These are phyloP conservation scores for Hypoxylon sp. DNA, from an alignment of 2,329 filamentous ascomycete genomes.

Conservation along the genomic window DNA sequence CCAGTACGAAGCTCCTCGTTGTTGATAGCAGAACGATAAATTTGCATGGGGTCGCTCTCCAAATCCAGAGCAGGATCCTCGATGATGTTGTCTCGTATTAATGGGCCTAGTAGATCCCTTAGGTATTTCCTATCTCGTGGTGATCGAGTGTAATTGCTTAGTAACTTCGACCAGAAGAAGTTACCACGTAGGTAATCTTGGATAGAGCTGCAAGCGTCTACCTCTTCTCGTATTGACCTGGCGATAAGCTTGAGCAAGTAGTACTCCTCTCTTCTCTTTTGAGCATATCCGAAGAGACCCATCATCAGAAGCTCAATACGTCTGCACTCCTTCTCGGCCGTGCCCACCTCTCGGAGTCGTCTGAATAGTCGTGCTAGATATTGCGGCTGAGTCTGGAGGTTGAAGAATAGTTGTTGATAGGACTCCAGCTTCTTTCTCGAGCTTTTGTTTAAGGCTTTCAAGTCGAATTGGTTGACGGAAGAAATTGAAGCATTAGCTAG, in stretches of 20 bases:
- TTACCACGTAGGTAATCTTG: constrained; percentile 91
- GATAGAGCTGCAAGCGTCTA: constrained; percentile 76
- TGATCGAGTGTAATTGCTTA: constrained; percentile 88
- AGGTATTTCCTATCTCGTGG: constrained; percentile 93
- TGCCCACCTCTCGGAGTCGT: constrained; percentile 83
- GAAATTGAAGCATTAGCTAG: constrained; percentile 89
- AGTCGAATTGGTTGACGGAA: constrained; percentile 91
- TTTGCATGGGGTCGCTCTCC: constrained; percentile 97
- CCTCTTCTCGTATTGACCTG: constrained; percentile 85
- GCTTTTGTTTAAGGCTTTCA: constrained; percentile 97
- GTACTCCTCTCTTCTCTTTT: constrained; percentile 97
- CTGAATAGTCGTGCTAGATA: constrained; percentile 92
- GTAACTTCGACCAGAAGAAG: constrained; percentile 91
- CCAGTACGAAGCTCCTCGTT: constrained; percentile 97
- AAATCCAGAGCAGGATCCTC: constrained; percentile 91
- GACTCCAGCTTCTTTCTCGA: constrained; percentile 95
- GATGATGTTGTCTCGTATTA: constrained; percentile 92
- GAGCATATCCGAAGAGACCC: constrained; percentile 95
- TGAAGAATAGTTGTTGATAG: constrained; percentile 98
- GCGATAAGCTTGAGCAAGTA: constrained; percentile 91
- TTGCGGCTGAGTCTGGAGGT: constrained; percentile 94
- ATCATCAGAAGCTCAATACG: constrained; percentile 93
- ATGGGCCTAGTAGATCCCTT: constrained; percentile 82
- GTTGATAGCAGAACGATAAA: constrained; percentile 94
- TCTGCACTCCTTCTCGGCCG: constrained; percentile 91